A percentile compares a stretch with the other conserved stretches of the same genome.
Conservation (phyloP, 768 basidiomycete species). For the Psilocybe azurescens region DNA sequence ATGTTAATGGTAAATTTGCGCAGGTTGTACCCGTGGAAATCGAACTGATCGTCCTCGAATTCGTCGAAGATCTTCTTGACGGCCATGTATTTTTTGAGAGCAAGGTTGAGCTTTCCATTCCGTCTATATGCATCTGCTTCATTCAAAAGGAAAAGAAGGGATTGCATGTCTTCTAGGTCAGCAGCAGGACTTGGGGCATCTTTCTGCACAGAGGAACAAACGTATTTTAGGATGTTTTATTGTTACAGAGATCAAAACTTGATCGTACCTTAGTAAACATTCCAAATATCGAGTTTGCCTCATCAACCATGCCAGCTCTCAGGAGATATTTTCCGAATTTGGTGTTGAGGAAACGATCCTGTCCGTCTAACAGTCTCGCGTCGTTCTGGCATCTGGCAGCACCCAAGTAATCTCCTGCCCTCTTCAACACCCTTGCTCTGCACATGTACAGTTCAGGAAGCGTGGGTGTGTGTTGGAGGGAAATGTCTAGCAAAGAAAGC, state of each 20-base stretch:
- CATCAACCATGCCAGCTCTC: slow-evolving; percentile 78
- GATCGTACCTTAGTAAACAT: slow-evolving; percentile 86
- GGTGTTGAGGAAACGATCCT: slow-evolving; percentile 94
- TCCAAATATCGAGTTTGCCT: slow-evolving; percentile 76
- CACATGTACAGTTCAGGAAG: slow-evolving; percentile 88
- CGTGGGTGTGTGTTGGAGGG: slow-evolving; percentile 88
- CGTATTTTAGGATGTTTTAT: background rate
- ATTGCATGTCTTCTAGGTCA: slow-evolving; percentile 97
- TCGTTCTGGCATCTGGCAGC: slow-evolving; percentile 82
- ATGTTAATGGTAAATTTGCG: slow-evolving; percentile 88
- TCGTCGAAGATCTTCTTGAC: slow-evolving; percentile 86
- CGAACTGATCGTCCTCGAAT: slow-evolving; percentile 94
- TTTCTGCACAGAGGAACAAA: slow-evolving; percentile 60
- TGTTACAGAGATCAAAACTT: background rate
- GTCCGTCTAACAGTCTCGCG: slow-evolving; percentile 85
- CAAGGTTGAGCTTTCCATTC: slow-evolving; percentile 70
- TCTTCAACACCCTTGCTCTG: slow-evolving; percentile 84
- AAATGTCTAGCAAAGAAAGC: slow-evolving; percentile 64
- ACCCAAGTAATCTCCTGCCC: slow-evolving; percentile 77
- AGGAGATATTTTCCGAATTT: slow-evolving; percentile 92
- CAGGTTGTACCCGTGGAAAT: slow-evolving; percentile 95
- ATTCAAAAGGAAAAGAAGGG: slow-evolving; percentile 83
- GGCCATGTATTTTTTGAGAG: slow-evolving; percentile 84
- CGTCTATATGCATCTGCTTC: slow-evolving; percentile 76
- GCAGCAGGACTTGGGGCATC: slow-evolving; percentile 73